phyloP scores from a whole-genome alignment of 495 filamentous ascomycete genomes.

The Hypoxylon cercidicola region DNA sequence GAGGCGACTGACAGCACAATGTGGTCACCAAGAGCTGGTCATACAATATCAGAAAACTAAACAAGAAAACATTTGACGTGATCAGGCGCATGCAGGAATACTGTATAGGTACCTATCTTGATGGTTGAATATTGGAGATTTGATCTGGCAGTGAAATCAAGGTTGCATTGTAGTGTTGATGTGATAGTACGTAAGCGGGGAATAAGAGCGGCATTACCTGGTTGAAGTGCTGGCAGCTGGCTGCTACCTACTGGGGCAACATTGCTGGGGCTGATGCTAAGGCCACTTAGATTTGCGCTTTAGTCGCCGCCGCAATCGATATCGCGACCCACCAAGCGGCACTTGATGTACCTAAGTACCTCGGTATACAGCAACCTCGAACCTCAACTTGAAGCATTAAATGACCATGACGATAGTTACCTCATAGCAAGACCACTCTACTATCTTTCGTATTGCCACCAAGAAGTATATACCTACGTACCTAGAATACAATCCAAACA shows the following conservation, averaged over 20 bases:
- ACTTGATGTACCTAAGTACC: background rate
- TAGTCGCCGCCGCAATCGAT: background rate
- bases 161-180: slow-evolving; percentile 21
- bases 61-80: background rate
- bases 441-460: too few relatives aligned
- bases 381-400: too few relatives aligned
- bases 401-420: too few relatives aligned
- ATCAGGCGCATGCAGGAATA: slow-evolving; percentile 1
- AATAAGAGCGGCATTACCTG: background rate
- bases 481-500: too few relatives aligned
- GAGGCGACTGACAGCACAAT: slow-evolving; percentile 18
- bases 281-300: background rate
- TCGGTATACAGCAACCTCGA: background rate
- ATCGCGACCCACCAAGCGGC: background rate
- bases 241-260: too few relatives aligned
- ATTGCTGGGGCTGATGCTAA: too few relatives aligned
- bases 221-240: too few relatives aligned
- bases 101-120: background rate
- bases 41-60: slow-evolving; percentile 4
- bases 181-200: slow-evolving; percentile 12
- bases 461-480: too few relatives aligned
- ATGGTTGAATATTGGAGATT: background rate
- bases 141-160: slow-evolving; percentile 3
- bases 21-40: slow-evolving; percentile 6
- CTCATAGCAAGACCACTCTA: too few relatives aligned